Evolutionary conservation across 2,329 filamentous ascomycete genomes (phyloP), one percentile per base, ranked within the genome.

Genomic region (Diaporthe batatas): DNA sequence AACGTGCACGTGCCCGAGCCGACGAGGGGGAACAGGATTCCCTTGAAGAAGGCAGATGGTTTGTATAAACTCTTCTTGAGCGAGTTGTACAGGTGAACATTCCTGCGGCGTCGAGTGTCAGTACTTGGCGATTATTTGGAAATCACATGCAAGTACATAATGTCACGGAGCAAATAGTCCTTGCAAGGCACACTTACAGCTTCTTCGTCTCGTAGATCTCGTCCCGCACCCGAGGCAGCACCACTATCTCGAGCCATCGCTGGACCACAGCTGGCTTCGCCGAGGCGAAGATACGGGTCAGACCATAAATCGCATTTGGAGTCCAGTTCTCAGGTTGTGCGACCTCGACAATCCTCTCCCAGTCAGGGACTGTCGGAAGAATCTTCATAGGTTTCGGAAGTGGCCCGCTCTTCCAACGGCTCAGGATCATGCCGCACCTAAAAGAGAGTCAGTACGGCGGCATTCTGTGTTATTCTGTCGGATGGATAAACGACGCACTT

Each of bases 351-450:
- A 98, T 93, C 25, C 94, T 93, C 80, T 96, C 94, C 95, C 95
- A 98, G 78, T 96, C 91, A 10, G 95, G 95, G 18, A 98, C 90
- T 0, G 95, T 95, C 2, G 96, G 96, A 11, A 99, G 89, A 76
- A 98, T 95, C 84, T 98, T 98, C 88, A 99, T 97, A 0, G 96
- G 96, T 83, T 99, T 99, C 25, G 96, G 96, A 42, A 99, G 88
- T 76, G 96, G 96, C n/a, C 96, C 96, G 18, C 93, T 96, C 84
- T 97, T 98, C 86, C 98, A 98, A 76, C 96, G 91, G 34, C 94
- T 95, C 73, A 99, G 88, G 74, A 98, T 92, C 76, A 95, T 87
- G 74, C 95, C 96, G 77, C 98, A 92, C 84, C 92, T 94, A 62
- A 4, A 65, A 0, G 21, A 8, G 21, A 8, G 62, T 79, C 55